phyloP scores from a whole-genome alignment of 75 land plant species.

The Pinus albicaulis region DNA sequence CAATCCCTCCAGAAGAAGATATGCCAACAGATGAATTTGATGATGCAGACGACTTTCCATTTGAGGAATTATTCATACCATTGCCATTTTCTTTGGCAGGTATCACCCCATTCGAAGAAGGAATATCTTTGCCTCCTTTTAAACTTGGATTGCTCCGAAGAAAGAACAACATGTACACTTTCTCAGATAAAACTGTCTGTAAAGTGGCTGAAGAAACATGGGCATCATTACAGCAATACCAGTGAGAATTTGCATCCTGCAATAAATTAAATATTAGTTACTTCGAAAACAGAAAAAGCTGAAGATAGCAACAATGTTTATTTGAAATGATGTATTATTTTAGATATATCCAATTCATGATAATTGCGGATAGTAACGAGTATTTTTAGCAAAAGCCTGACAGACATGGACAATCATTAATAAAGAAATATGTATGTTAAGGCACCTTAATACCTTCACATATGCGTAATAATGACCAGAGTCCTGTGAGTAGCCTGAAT shows the following conservation, averaged over 20 bases:
- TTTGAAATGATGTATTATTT: not conserved
- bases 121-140: constrained; percentile 5
- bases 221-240: constrained; percentile 98
- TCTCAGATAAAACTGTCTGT: constrained; percentile 80
- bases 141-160: constrained; percentile 47
- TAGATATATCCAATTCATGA: not conserved
- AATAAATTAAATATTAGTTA: constrained; percentile 3
- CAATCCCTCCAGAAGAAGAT: constrained; percentile 10
- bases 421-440: not conserved
- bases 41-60: constrained; percentile 7
- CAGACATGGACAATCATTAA: not conserved
- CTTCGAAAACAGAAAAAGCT: not conserved
- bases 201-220: constrained; percentile 58
- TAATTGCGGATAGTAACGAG: not conserved
- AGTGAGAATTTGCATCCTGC: constrained; percentile 80
- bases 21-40: constrained; percentile 2
- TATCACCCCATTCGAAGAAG: constrained; percentile 17
- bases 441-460: constrained; percentile 70
- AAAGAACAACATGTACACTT: constrained; percentile 91
- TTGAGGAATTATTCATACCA: constrained; percentile 4
- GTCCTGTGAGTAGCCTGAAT: constrained; percentile 84
- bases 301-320: not conserved
- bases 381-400: not conserved
- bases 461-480: constrained; percentile 99
- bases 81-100: constrained; percentile 19